Evolutionary conservation across 140 eudicot genomes (phyloP).

Genomic region (Anethum foeniculum): DNA sequence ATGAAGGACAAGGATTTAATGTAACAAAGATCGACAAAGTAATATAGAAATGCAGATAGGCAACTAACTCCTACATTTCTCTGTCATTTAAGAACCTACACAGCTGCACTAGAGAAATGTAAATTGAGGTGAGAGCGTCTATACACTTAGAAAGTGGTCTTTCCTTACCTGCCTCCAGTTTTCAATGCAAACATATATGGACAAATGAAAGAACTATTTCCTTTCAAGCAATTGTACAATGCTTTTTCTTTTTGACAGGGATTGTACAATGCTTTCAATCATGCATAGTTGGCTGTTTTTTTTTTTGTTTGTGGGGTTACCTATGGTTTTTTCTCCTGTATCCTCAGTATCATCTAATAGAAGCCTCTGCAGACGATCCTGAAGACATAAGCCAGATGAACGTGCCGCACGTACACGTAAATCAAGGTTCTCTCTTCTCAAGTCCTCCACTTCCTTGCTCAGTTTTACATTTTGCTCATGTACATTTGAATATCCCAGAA

Average conservation of each 20-base stretch:
- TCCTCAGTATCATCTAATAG: neutral
- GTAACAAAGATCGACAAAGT: neutral
- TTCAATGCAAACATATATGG: neutral
- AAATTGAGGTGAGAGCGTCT: neutral
- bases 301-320: neutral
- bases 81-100: neutral
- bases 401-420: neutral
- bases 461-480: slow-evolving; percentile 24
- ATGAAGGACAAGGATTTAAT: neutral
- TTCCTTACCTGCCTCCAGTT: neutral
- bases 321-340: neutral
- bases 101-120: neutral
- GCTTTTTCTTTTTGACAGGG: neutral
- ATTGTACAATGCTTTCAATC: neutral
- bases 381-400: neutral
- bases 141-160: neutral
- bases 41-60: neutral
- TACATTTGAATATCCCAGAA: slow-evolving; percentile 1
- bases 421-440: slow-evolving; percentile 8
- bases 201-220: neutral
- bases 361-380: neutral
- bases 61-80: neutral
- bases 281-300: neutral
- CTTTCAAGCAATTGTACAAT: neutral
- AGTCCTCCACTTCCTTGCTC: slow-evolving; percentile 27